Conservation (phyloP, 2,329 filamentous ascomycete genomes). For the Exserohilum turcica region DNA sequence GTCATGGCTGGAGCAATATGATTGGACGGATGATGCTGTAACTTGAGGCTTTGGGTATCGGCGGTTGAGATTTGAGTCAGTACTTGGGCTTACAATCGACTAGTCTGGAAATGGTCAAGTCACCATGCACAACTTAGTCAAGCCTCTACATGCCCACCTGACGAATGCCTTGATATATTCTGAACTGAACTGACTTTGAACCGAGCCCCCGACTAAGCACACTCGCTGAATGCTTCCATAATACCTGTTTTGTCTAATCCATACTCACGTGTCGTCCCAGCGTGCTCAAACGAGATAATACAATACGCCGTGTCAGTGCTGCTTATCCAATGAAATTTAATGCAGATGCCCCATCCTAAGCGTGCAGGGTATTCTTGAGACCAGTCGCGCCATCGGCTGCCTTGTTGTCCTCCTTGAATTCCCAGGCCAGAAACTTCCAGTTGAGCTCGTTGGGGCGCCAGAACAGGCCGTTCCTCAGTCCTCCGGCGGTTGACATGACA, state of each 20-base stretch:
- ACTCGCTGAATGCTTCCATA: background rate
- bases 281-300: constrained; percentile 17
- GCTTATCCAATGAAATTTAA: constrained; percentile 29
- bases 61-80: background rate
- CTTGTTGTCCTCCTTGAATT: constrained; percentile 58
- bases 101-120: background rate
- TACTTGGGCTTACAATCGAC: background rate
- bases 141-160: no score
- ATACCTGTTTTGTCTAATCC: background rate
- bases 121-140: background rate
- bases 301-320: constrained; percentile 31
- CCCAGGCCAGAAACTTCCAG: constrained; percentile 83
- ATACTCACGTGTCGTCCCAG: background rate
- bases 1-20: background rate
- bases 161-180: no score
- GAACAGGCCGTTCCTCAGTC: constrained; percentile 64
- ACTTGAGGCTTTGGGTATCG: no score
- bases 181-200: no score
- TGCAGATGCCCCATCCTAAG: constrained; percentile 23
- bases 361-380: constrained; percentile 39
- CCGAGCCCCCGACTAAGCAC: background rate
- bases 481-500: constrained; percentile 18
- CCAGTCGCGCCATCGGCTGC: constrained; percentile 9
- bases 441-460: constrained; percentile 76
- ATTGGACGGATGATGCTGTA: background rate